phyloP scores from a whole-genome alignment of 164 flowering plant genomes.

The Liriodendron chinense region DNA sequence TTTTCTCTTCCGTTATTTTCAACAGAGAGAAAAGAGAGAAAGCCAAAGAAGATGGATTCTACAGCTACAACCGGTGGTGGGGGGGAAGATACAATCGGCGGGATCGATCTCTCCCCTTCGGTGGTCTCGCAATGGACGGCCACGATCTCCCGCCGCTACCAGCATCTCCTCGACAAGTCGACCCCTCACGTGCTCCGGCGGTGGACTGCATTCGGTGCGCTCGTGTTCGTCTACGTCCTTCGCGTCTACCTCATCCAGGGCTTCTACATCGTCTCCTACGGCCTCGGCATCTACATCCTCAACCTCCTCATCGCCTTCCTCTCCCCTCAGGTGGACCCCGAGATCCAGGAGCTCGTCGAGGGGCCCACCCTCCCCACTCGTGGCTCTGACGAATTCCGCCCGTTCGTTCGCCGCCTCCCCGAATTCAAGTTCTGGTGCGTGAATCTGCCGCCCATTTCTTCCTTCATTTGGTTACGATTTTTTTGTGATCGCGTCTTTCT shows the following conservation, averaged over 20 bases:
- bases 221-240: slow-evolving; percentile 34
- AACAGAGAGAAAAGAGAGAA: not conserved
- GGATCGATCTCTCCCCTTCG: not conserved
- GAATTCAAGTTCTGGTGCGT: slow-evolving; percentile 56
- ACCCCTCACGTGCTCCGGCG: slow-evolving; percentile 44
- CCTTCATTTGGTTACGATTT: no score
- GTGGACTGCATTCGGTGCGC: slow-evolving; percentile 36
- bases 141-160: slow-evolving; percentile 35
- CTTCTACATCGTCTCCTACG: slow-evolving; percentile 49
- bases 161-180: slow-evolving; percentile 49
- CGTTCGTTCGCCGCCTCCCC: slow-evolving; percentile 57
- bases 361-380: slow-evolving; percentile 47
- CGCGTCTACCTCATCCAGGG: slow-evolving; percentile 52
- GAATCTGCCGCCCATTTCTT: no score
- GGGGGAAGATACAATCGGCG: not conserved
- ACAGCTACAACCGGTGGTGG: not conserved
- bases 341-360: slow-evolving; percentile 31
- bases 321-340: slow-evolving; percentile 61
- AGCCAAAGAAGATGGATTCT: not conserved
- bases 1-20: no score
- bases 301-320: slow-evolving; percentile 51
- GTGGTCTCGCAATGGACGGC: slow-evolving; percentile 16
- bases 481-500: no score
- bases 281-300: slow-evolving; percentile 50
- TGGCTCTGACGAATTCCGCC: slow-evolving; percentile 50